These are phyloP conservation scores for Sugiyamaella valdiviana DNA, from an alignment of 805 yeast species.

Conservation along the genomic window DNA sequence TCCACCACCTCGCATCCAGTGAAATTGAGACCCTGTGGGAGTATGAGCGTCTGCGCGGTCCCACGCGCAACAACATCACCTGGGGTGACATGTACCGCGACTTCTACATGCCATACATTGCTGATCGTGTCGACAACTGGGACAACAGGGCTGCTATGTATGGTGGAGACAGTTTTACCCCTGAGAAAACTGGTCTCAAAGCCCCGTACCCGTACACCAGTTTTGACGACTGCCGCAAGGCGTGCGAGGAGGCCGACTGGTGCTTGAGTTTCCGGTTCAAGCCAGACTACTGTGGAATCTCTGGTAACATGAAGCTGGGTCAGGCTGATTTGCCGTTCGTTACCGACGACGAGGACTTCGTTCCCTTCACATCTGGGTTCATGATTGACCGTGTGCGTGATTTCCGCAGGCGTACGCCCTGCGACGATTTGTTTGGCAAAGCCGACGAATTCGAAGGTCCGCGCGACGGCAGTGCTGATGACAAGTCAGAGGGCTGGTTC, in stretches of 20 bases:
- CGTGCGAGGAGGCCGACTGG: slow-evolving; percentile 7
- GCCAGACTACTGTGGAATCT: slow-evolving; percentile 8
- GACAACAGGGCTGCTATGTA: slow-evolving; percentile 12
- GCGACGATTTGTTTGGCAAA: slow-evolving; percentile 19
- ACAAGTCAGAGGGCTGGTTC: slow-evolving; percentile 19
- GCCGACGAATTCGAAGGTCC: slow-evolving; percentile 9
- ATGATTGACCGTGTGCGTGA: slow-evolving; percentile 27
- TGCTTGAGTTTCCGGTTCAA: slow-evolving; percentile 14
- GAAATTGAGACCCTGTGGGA: slow-evolving; percentile 28
- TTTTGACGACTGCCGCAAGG: slow-evolving; percentile 12
- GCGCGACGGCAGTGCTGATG: slow-evolving; percentile 8
- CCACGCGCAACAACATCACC: slow-evolving; percentile 14
- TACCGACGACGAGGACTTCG: background rate
- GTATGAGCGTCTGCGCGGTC: slow-evolving; percentile 28
- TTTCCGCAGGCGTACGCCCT: slow-evolving; percentile 17
- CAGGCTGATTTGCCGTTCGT: background rate
- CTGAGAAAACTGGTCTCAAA: background rate
- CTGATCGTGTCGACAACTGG: slow-evolving; percentile 15
- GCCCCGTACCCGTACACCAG: slow-evolving; percentile 15
- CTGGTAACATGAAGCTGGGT: slow-evolving; percentile 8
- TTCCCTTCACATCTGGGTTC: slow-evolving; percentile 24
- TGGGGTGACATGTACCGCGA: slow-evolving; percentile 20
- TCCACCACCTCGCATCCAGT: slow-evolving; percentile 27
- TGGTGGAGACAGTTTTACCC: background rate
- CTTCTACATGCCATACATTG: slow-evolving; percentile 17